Evolutionary conservation across 441 rosid species (phyloP).

Genomic region (Isatis lusitanica): DNA sequence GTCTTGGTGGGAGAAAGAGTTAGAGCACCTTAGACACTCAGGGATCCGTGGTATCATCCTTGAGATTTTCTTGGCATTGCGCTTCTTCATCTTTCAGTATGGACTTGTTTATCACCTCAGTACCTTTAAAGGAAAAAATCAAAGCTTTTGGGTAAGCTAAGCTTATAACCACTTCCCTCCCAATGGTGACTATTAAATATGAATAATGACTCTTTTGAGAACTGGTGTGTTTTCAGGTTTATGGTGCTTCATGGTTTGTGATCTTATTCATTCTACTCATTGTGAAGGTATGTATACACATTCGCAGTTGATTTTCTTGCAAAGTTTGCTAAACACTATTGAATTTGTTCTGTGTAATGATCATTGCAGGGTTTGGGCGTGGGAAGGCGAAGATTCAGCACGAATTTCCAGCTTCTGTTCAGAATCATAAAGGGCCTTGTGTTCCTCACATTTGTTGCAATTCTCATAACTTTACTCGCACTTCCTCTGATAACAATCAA

Average conservation of each 20-base stretch:
- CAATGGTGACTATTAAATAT: not conserved
- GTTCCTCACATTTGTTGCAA: slow-evolving; percentile 51
- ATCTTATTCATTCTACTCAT: slow-evolving; percentile 57
- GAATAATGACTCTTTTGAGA: not conserved
- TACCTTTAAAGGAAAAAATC: slow-evolving; percentile 40
- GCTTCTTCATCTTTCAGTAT: slow-evolving; percentile 75
- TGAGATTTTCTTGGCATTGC: slow-evolving; percentile 64
- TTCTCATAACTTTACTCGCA: slow-evolving; percentile 51
- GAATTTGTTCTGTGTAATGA: not conserved
- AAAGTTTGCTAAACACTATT: not conserved
- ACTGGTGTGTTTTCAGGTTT: slow-evolving; percentile 42
- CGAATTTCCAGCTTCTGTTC: slow-evolving; percentile 63
- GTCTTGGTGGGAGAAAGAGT: slow-evolving; percentile 91
- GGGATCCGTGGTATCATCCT: slow-evolving; percentile 63
- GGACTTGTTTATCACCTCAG: slow-evolving; percentile 77
- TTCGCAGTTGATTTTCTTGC: not conserved
- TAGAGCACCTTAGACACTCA: slow-evolving; percentile 61
- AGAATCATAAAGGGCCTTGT: slow-evolving; percentile 66
- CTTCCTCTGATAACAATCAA: slow-evolving; percentile 48
- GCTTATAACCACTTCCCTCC: not conserved
- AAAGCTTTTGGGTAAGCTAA: slow-evolving; percentile 55
- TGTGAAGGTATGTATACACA: slow-evolving; percentile 47
- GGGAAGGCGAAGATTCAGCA: slow-evolving; percentile 61
- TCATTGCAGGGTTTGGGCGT: slow-evolving; percentile 48
- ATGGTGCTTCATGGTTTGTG: slow-evolving; percentile 67